These are phyloP conservation scores for Dryas alaskensis DNA, from an alignment of 306 rosid genomes.

Conservation along the genomic window DNA sequence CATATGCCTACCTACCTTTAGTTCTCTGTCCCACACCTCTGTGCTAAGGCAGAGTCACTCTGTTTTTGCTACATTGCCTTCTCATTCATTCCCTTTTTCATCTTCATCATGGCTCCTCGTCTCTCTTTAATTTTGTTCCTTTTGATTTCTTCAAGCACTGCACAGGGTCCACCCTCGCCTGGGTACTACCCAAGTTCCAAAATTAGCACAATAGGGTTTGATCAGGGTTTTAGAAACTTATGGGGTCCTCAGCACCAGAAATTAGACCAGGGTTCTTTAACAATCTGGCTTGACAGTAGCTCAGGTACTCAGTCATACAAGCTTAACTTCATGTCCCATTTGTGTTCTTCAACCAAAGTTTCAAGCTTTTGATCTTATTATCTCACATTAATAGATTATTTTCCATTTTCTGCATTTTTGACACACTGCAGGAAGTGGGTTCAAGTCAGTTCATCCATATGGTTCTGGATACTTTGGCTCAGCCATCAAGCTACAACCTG, in stretches of 20 bases:
- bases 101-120: slow-evolving; percentile 41
- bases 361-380: background rate
- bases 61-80: slow-evolving; percentile 35
- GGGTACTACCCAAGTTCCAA: slow-evolving; percentile 66
- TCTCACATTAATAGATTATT: background rate
- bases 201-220: slow-evolving; percentile 48
- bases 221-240: slow-evolving; percentile 56
- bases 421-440: slow-evolving; percentile 71
- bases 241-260: slow-evolving; percentile 89
- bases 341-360: no score
- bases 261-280: slow-evolving; percentile 49
- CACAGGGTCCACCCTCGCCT: slow-evolving; percentile 74
- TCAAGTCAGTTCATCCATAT: slow-evolving; percentile 63
- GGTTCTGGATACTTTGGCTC: slow-evolving; percentile 77
- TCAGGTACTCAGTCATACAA: slow-evolving; percentile 42
- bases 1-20: slow-evolving; percentile 17
- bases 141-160: slow-evolving; percentile 34
- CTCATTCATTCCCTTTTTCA: slow-evolving; percentile 11
- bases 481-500: slow-evolving; percentile 73
- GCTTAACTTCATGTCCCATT: no score
- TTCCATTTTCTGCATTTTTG: background rate
- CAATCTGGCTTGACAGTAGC: slow-evolving; percentile 66
- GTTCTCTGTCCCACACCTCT: slow-evolving; percentile 28
- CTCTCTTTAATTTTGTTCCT: slow-evolving; percentile 32
- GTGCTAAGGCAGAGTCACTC: slow-evolving; percentile 39